Percentiles rank a stretch among this genome's conserved stretches.
phyloP scores from a whole-genome alignment of 2,329 filamentous ascomycete species.

The Elsinoe fawcettii region DNA sequence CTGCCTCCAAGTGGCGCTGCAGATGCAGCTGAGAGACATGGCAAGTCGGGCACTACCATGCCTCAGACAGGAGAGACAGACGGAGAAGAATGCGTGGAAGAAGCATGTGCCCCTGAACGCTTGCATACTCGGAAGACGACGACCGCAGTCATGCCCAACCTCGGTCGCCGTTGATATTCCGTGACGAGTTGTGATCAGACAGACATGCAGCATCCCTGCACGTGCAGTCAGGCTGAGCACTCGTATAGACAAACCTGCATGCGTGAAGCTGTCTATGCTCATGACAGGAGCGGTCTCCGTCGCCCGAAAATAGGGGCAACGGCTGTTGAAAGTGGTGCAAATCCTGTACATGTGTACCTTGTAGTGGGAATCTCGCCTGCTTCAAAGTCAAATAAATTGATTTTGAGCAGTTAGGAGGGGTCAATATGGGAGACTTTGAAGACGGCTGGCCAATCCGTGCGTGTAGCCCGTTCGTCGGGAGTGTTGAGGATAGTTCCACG shows the following conservation, averaged over 20 bases:
- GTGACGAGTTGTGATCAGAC: background rate
- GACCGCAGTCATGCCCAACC: background rate
- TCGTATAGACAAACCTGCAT: conserved; percentile 7
- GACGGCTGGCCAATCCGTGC: background rate
- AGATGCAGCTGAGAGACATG: background rate
- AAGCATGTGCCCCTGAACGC: background rate
- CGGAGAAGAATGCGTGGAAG: background rate
- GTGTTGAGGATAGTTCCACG: background rate
- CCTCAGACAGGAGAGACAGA: background rate
- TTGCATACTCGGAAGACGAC: background rate
- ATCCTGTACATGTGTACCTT: background rate
- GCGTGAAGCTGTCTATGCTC: background rate
- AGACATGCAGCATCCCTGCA: background rate
- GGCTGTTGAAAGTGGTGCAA: background rate
- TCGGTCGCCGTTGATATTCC: background rate
- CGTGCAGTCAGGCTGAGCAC: background rate
- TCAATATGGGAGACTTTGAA: background rate
- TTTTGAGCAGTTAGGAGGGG: background rate
- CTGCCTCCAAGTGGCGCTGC: background rate
- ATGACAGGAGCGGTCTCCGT: background rate
- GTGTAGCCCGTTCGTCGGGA: background rate
- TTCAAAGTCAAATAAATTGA: conserved; percentile 7
- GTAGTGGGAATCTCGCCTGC: background rate
- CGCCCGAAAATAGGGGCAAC: conserved; percentile 6
- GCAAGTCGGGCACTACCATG: background rate